These are phyloP conservation scores for Mikania micrantha DNA, from an alignment of 129 eudicot species.

Conservation along the genomic window DNA sequence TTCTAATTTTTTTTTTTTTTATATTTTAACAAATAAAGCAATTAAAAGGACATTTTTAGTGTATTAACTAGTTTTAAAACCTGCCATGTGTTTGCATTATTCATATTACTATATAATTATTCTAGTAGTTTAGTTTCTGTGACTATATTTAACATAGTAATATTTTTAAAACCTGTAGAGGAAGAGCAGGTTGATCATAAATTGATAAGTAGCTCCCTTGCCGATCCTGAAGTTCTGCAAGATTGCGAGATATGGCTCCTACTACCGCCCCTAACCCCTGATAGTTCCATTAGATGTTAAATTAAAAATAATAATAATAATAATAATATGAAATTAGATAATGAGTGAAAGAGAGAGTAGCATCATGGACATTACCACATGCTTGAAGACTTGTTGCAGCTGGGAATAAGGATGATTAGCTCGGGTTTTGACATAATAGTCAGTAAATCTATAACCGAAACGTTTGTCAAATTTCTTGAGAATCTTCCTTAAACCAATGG, in stretches of 20 bases:
- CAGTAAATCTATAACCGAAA: slow-evolving; percentile 77
- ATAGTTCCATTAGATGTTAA: slow-evolving; percentile 11
- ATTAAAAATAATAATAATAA: too few species aligned
- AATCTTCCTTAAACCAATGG: slow-evolving; percentile 84
- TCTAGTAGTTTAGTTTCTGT: neutral
- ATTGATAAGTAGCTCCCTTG: slow-evolving; percentile 95
- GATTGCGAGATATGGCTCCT: slow-evolving; percentile 88
- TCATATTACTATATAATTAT: neutral
- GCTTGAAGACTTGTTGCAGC: slow-evolving; percentile 94
- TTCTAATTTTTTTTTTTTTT: too few species aligned
- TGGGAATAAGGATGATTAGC: slow-evolving; percentile 98
- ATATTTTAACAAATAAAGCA: too few species aligned
- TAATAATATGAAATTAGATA: neutral
- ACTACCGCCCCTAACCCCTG: slow-evolving; percentile 98
- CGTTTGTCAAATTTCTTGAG: slow-evolving; percentile 97
- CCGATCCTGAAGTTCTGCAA: slow-evolving; percentile 88
- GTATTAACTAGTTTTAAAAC: too few species aligned
- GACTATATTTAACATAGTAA: neutral
- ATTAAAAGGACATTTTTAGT: too few species aligned
- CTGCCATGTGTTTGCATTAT: neutral
- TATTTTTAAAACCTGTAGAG: slow-evolving; percentile 58
- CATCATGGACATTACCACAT: slow-evolving; percentile 56
- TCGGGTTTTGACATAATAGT: slow-evolving; percentile 91
- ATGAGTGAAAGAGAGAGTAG: neutral
- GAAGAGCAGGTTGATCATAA: slow-evolving; percentile 88